Conservation (phyloP, 2,329 filamentous ascomycete genomes). For the Epicoccum nigrum region DNA sequence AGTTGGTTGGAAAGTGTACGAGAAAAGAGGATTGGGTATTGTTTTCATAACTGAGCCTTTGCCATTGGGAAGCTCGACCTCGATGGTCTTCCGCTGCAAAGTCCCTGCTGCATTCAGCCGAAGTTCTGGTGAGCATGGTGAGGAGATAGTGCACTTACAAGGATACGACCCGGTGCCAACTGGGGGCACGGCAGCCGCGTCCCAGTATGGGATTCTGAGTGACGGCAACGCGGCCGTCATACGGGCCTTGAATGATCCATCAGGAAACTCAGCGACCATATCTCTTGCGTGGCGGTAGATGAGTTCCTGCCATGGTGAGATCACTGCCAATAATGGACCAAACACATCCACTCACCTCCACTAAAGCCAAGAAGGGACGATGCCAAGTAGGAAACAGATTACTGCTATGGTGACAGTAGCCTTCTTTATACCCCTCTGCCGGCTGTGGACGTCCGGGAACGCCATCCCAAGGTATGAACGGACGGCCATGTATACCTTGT, state of each 20-base stretch:
- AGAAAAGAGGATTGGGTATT: conserved; percentile 52
- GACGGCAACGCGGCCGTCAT: conserved; percentile 46
- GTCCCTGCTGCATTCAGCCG: conserved; percentile 21
- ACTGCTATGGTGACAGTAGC: conserved; percentile 79
- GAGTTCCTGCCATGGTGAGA: conserved; percentile 42
- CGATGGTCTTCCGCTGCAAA: conserved; percentile 42
- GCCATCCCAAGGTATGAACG: conserved; percentile 64
- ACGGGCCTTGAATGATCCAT: conserved; percentile 43
- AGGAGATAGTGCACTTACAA: conserved; percentile 5
- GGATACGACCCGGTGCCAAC: conserved; percentile 44
- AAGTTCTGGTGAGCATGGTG: neutral
- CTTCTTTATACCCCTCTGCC: conserved; percentile 58
- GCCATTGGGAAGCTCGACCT: conserved; percentile 41
- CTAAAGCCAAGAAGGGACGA: conserved; percentile 73
- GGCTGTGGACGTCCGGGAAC: conserved; percentile 46
- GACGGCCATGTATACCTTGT: conserved; percentile 79
- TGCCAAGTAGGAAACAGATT: conserved; percentile 83
- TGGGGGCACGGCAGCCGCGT: conserved; percentile 51
- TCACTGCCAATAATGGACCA: neutral
- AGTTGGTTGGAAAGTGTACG: conserved; percentile 58
- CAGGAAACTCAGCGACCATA: conserved; percentile 48
- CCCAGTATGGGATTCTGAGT: conserved; percentile 54
- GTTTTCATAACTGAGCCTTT: conserved; percentile 19
- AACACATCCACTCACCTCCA: conserved; percentile 52
- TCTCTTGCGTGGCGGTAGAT: conserved; percentile 48